Evolutionary conservation across 2,329 filamentous ascomycete genomes (phyloP).

Genomic region (Aphanoascus verrucosus): DNA sequence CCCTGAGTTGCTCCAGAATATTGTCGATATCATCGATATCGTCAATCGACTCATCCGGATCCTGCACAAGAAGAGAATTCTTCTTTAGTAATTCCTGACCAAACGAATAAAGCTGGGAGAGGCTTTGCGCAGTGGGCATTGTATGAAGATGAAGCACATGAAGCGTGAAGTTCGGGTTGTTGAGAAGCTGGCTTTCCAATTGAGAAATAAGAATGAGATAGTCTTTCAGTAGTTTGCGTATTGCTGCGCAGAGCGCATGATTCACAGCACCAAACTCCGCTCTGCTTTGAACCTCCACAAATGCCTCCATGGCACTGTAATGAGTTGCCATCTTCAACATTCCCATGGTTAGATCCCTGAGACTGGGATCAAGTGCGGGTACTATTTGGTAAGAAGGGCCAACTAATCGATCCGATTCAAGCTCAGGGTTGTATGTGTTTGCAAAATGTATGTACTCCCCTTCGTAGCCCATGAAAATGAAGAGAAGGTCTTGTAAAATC

Average conservation of each 20-base stretch:
- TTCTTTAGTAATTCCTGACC: conserved; percentile 78
- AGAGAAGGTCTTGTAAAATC: conserved; percentile 81
- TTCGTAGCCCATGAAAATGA: conserved; percentile 96
- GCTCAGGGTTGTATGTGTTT: conserved; percentile 67
- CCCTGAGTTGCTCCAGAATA: conserved; percentile 77
- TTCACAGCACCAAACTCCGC: conserved; percentile 92
- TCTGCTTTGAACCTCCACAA: conserved; percentile 86
- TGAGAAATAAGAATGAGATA: conserved; percentile 89
- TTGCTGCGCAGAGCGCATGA: conserved; percentile 89
- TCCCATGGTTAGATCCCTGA: conserved; percentile 73
- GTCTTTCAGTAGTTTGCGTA: conserved; percentile 82
- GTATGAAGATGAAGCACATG: conserved; percentile 89
- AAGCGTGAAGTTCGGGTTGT: conserved; percentile 77
- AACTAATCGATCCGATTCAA: conserved; percentile 75
- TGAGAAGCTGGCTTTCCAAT: conserved; percentile 83
- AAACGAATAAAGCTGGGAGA: conserved; percentile 78
- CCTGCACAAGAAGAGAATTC: conserved; percentile 70
- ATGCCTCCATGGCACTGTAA: conserved; percentile 81
- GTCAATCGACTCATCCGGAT: conserved; percentile 58
- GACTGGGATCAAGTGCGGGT: conserved; percentile 76
- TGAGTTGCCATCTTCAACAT: conserved; percentile 94
- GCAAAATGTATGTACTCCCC: conserved; percentile 91
- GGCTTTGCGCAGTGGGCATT: conserved; percentile 79
- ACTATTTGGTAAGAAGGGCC: conserved; percentile 73
- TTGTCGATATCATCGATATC: conserved; percentile 81